Percentiles rank a stretch among this genome's conserved stretches.
These are phyloP conservation scores for Botrytis medusae DNA, from an alignment of 2,329 filamentous ascomycete species.

Conservation along the genomic window DNA sequence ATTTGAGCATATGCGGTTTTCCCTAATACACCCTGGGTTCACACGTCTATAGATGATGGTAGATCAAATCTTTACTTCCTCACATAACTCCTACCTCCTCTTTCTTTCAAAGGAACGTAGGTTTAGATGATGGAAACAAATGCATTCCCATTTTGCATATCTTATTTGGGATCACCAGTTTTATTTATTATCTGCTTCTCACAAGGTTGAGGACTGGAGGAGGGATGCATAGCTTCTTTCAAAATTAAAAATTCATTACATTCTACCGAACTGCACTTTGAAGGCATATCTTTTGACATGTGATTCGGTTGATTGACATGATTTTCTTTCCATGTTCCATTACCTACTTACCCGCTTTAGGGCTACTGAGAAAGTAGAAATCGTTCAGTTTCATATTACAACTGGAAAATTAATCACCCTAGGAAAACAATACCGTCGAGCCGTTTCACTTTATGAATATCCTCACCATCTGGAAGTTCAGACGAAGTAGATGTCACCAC, in stretches of 20 bases:
- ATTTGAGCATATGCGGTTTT: slow-evolving; percentile 43
- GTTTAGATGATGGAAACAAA: slow-evolving; percentile 32
- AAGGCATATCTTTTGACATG: not conserved
- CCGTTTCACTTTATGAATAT: slow-evolving; percentile 3
- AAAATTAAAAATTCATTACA: not conserved
- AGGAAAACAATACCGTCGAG: not conserved
- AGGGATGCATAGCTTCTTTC: not conserved
- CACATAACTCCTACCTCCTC: slow-evolving; percentile 31
- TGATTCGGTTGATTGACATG: not conserved
- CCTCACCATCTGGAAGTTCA: slow-evolving; percentile 27
- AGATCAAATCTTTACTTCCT: slow-evolving; percentile 35
- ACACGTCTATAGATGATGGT: slow-evolving; percentile 42
- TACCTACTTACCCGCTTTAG: not conserved
- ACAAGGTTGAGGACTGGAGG: not conserved
- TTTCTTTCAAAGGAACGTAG: slow-evolving; percentile 27
- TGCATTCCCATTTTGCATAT: not conserved
- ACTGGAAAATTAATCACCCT: not conserved
- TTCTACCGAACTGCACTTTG: not conserved
- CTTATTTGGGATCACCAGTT: not conserved
- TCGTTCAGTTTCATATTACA: not conserved
- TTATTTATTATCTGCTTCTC: not conserved
- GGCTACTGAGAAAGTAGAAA: not conserved
- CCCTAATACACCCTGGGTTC: slow-evolving; percentile 36
- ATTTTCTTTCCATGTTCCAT: not conserved
- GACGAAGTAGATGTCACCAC: slow-evolving; percentile 22